Base-by-base conservation (phyloP, 441 rosid species). In the Viola pubescens region DNA sequence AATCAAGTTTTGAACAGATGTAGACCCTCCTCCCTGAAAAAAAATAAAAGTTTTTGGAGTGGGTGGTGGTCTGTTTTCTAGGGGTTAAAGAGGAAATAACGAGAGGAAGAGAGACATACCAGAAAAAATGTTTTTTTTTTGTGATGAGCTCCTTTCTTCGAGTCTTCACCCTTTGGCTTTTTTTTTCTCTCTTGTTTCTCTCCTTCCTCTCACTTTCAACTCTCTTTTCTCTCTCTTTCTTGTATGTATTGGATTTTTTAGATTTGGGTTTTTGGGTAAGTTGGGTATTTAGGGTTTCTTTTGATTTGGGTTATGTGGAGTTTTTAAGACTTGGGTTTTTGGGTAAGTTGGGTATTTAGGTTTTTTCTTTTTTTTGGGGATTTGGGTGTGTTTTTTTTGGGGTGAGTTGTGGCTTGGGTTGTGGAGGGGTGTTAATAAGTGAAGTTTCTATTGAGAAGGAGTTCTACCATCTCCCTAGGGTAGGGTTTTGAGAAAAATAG, bases 11-110 rank as follows among this genome's bases (percentile, higher is more conserved):
- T 62, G 58, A 38, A 77, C 60, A 71, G 68, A 73, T 64, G 59
- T 71, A 79, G 76, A 72, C 81, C 78, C 83, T 68, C 39, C 2
- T 44, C 52, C 52, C 52, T 41, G 41, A 74, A 70, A 58, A 39
- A 38, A 9, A 52, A 3, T 69, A 58, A 49, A 50, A 60, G 49
- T 26, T 37, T 37, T 52, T 52, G 16, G 37, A 11, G 46, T 42
- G 19, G 19, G n/a, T n/a, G n/a, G 9, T 13, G 34, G 49, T 48
- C 6, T 40, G 14, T 10, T 34, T 49, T 60, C 42, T 9, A 26
- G 50, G 65, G 62, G 53, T 19, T 19, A 46, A 72, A 48, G 59
- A 37, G 26, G 53, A 47, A 6, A 10, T 12, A 43, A 44, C 19
- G 39, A 38, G n/a, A 60, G 49, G 43, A 8, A 39, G 44, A 58